A percentile compares a stretch with the other conserved stretches of the same genome.
These are phyloP conservation scores for Monosporascus sp. DNA, from an alignment of 2,329 filamentous ascomycete species.

Conservation along the genomic window DNA sequence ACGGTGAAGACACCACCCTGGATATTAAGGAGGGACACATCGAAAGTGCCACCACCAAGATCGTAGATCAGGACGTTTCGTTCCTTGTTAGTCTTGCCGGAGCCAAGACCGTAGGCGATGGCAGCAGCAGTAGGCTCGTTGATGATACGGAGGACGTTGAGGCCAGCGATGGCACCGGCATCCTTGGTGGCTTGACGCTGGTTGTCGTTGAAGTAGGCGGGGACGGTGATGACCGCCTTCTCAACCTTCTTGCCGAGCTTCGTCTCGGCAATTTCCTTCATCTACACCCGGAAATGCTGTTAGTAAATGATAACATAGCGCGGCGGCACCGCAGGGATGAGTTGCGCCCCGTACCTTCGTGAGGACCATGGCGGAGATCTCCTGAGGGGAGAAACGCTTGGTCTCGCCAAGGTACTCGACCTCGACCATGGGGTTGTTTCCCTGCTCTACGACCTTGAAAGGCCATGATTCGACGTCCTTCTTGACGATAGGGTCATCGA, in stretches of 20 bases:
- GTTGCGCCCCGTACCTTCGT: constrained; percentile 44
- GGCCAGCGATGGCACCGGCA: constrained; percentile 82
- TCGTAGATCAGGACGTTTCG: constrained; percentile 90
- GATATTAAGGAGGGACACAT: constrained; percentile 89
- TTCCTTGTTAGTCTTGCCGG: constrained; percentile 74
- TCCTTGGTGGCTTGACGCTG: constrained; percentile 97
- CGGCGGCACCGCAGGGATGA: no score
- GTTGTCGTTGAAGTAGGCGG: constrained; percentile 98
- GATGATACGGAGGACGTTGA: constrained; percentile 92
- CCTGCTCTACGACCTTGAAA: constrained; percentile 86
- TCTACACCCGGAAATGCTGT: constrained; percentile 24
- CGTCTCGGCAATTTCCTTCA: constrained; percentile 76
- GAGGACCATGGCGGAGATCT: constrained; percentile 75
- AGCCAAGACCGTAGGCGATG: constrained; percentile 76
- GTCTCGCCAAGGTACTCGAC: constrained; percentile 60
- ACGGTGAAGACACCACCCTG: constrained; percentile 94
- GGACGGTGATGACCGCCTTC: constrained; percentile 88
- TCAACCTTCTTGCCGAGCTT: constrained; percentile 79
- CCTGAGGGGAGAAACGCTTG: constrained; percentile 75
- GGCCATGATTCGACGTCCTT: constrained; percentile 97
- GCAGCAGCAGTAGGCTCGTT: constrained; percentile 95
- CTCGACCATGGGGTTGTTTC: constrained; percentile 81
- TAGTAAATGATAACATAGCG: no score
- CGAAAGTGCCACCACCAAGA: constrained; percentile 90
- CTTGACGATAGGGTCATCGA: constrained; percentile 78